Base-by-base conservation (phyloP, 2,329 filamentous ascomycete genomes). In the Westerdykella sp. region DNA sequence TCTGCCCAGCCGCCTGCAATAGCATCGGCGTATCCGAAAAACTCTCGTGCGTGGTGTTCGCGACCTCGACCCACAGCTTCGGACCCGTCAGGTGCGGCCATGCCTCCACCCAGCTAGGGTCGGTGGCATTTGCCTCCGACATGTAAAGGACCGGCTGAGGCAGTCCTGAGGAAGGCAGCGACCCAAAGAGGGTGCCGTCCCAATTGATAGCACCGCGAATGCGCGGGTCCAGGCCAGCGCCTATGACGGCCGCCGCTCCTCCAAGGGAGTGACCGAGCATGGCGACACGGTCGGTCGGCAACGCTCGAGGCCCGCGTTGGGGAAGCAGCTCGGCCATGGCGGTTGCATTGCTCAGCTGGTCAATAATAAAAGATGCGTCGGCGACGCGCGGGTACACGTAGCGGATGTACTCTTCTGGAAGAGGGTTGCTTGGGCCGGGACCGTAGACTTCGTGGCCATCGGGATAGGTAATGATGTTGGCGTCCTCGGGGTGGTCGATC, bases 401-500 rank as follows among this genome's bases (percentile, higher is more conserved):
- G 13, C 16, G 39, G 23, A 28, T 39, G 18, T 34, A 49, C 34
- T 53, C 43, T 15, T 50, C 47, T n/a, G 11, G 2, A 15, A 30
- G 37, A 22, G 38, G 28, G 36, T 9, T 39, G 12, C 22, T 44
- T 13, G 43, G 37, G 37, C 16, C 35, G 30, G 35, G 41, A 36
- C 14, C 37, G 36, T 50, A 51, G 16, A 49, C 38, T 50, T 25
- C 36, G 34, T 54, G 45, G 34, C 52, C 73, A 49, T 75, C 60
- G 0, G 73, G 70, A 28, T 73, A 75, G 47, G 73, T 69, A 12
- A 77, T 67, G n/a, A 71, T 58, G 2, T 56, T 46, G 0, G 69
- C 62, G 30, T 77, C 74, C 40, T 69, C 71, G 0, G 73, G 66
- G 41, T 76, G 73, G 44, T 76, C 75, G 22, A 77, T 61, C 1